Evolutionary conservation across 495 filamentous ascomycete genomes (phyloP).

Genomic region (Aspergillus sparsus): DNA sequence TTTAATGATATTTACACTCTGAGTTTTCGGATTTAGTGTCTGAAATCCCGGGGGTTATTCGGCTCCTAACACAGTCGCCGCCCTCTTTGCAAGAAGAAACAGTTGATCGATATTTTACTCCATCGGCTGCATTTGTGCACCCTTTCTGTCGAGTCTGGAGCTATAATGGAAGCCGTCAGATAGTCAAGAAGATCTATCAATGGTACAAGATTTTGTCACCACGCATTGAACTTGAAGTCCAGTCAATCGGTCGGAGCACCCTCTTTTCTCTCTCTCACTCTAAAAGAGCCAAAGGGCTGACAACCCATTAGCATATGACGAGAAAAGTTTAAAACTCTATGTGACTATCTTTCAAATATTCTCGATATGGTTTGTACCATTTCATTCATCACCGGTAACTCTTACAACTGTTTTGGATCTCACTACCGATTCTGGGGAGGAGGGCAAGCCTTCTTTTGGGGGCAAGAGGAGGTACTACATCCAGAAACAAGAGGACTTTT

Average conservation of each 20-base stretch:
- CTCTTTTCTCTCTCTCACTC: background rate
- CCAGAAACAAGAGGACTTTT: conserved; percentile 74
- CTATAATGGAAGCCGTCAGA: conserved; percentile 55
- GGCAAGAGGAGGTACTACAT: conserved; percentile 63
- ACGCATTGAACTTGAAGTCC: conserved; percentile 64
- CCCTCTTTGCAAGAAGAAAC: conserved; percentile 62
- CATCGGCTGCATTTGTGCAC: conserved; percentile 70
- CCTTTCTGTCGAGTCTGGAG: conserved; percentile 75
- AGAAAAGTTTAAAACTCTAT: conserved; percentile 64
- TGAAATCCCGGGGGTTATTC: conserved; percentile 65
- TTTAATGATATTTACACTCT: conserved; percentile 2
- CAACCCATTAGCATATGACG: conserved; percentile 61
- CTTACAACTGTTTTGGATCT: conserved; percentile 75
- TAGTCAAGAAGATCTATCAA: conserved; percentile 70
- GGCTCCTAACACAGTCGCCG: conserved; percentile 61
- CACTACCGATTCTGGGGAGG: conserved; percentile 28
- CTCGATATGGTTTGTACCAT: conserved; percentile 74
- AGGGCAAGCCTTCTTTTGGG: conserved; percentile 18
- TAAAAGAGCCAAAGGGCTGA: conserved; percentile 1
- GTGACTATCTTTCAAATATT: conserved; percentile 71
- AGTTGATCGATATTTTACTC: conserved; percentile 69
- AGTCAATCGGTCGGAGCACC: conserved; percentile 59
- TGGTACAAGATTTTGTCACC: conserved; percentile 88
- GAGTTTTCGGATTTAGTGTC: conserved; percentile 32
- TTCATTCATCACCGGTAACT: conserved; percentile 64